phyloP scores from a whole-genome alignment of 163 green algal species.

The Scenedesmus sp. region DNA sequence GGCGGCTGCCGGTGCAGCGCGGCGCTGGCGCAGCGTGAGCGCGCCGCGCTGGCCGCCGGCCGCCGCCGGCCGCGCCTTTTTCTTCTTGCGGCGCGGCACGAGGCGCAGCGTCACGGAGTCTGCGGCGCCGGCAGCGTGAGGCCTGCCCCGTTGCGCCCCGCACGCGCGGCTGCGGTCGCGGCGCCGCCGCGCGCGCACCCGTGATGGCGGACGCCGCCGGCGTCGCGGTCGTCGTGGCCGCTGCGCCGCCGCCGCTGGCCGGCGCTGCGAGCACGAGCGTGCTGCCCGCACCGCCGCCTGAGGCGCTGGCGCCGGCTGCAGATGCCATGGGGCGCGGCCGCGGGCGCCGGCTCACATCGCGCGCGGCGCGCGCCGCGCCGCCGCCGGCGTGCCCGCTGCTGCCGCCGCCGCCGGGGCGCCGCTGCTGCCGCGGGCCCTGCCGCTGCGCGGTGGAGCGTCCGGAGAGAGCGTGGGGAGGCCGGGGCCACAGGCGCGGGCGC shows the following conservation, averaged over 20 bases:
- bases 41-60: too few species aligned
- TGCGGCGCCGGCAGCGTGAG: constrained; percentile 37
- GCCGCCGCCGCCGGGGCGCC: too few species aligned
- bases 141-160: background rate
- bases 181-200: background rate
- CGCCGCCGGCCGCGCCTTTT: constrained; percentile 42
- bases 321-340: background rate
- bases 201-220: constrained; percentile 16
- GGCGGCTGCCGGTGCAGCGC: too few species aligned
- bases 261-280: constrained; percentile 2
- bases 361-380: too few species aligned
- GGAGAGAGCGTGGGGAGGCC: too few species aligned
- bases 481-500: too few species aligned
- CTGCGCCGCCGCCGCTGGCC: background rate
- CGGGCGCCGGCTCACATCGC: too few species aligned
- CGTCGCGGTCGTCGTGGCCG: background rate
- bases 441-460: too few species aligned
- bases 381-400: too few species aligned
- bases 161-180: background rate
- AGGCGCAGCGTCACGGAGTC: constrained; percentile 64
- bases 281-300: background rate
- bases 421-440: background rate
- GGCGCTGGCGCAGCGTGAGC: background rate
- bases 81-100: constrained; percentile 65
- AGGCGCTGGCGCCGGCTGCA: background rate